These are phyloP conservation scores for Sutorius australiensis DNA, from an alignment of 768 basidiomycete species.

Conservation along the genomic window DNA sequence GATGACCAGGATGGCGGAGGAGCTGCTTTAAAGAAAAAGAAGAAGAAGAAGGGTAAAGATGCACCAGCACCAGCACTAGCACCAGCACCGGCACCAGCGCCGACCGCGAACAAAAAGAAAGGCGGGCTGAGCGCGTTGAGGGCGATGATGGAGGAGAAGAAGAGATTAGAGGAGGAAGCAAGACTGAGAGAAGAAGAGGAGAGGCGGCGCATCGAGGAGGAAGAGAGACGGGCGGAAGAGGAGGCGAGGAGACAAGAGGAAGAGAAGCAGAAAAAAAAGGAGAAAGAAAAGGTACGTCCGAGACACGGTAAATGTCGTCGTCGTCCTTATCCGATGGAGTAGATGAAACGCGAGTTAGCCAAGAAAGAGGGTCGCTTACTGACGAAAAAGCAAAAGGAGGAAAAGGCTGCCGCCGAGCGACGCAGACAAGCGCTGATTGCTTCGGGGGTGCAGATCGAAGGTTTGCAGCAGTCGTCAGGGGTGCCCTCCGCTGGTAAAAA, in stretches of 20 bases:
- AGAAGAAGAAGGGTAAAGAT: constrained; percentile 75
- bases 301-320: background rate
- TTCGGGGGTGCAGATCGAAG: constrained; percentile 87
- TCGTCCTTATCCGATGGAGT: constrained; percentile 4
- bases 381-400: constrained; percentile 97
- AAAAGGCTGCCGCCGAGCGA: constrained; percentile 85
- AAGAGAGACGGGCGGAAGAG: constrained; percentile 74
- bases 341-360: constrained; percentile 86
- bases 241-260: constrained; percentile 76
- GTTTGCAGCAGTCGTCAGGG: constrained; percentile 60
- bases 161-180: constrained; percentile 82
- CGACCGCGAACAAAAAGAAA: constrained; percentile 61
- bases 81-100: constrained; percentile 22
- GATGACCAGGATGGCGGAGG: constrained; percentile 55
- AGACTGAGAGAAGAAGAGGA: constrained; percentile 71
- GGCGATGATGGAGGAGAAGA: constrained; percentile 92
- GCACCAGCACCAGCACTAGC: constrained; percentile 24
- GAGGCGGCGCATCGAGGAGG: constrained; percentile 78
- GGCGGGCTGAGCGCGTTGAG: constrained; percentile 78
- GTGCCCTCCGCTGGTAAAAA: constrained; percentile 52
- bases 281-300: constrained; percentile 73
- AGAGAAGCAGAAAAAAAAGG: constrained; percentile 79
- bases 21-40: constrained; percentile 69
- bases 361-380: constrained; percentile 93
- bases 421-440: constrained; percentile 87